Percentiles rank a stretch among this genome's conserved stretches.
Evolutionary conservation across 768 basidiomycete species (phyloP).

Genomic region (Amanita pseudoporphyria): DNA sequence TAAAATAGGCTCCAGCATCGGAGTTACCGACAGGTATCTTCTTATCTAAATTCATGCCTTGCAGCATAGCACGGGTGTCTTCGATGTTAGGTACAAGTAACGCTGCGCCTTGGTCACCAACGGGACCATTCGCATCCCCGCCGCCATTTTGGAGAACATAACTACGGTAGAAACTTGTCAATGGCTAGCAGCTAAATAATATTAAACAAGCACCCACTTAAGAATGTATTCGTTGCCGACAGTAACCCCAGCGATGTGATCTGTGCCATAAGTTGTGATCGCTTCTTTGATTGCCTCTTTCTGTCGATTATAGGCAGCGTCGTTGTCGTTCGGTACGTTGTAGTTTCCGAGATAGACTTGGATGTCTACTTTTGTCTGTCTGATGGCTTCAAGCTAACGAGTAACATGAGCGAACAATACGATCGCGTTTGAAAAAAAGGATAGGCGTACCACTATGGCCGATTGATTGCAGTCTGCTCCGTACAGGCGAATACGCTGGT

Average conservation of each 20-base stretch:
- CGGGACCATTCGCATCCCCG: constrained; percentile 43
- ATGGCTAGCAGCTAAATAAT: not conserved
- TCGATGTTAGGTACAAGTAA: constrained; percentile 57
- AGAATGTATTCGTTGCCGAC: constrained; percentile 92
- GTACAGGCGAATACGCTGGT: constrained; percentile 69
- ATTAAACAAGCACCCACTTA: constrained; percentile 35
- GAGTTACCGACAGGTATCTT: constrained; percentile 64
- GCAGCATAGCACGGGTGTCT: constrained; percentile 51
- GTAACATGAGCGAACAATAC: not conserved
- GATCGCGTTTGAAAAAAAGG: not conserved
- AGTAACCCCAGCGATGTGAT: constrained; percentile 69
- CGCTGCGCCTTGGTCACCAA: constrained; percentile 55
- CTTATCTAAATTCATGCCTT: constrained; percentile 44
- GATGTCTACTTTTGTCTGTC: constrained; percentile 83
- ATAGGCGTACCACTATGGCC: constrained; percentile 50
- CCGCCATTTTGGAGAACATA: constrained; percentile 44
- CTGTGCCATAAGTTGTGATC: constrained; percentile 67
- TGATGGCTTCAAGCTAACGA: constrained; percentile 72
- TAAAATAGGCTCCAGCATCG: constrained; percentile 85
- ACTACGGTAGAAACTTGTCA: constrained; percentile 24
- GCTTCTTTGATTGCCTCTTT: constrained; percentile 54
- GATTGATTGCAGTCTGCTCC: constrained; percentile 84
- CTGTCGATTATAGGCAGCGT: constrained; percentile 67
- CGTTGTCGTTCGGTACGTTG: constrained; percentile 48
- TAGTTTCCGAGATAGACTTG: constrained; percentile 72